Percentiles rank a stretch among this genome's conserved stretches.
phyloP scores from a whole-genome alignment of 148 eudicot species.

The Pouteria glomerata region DNA sequence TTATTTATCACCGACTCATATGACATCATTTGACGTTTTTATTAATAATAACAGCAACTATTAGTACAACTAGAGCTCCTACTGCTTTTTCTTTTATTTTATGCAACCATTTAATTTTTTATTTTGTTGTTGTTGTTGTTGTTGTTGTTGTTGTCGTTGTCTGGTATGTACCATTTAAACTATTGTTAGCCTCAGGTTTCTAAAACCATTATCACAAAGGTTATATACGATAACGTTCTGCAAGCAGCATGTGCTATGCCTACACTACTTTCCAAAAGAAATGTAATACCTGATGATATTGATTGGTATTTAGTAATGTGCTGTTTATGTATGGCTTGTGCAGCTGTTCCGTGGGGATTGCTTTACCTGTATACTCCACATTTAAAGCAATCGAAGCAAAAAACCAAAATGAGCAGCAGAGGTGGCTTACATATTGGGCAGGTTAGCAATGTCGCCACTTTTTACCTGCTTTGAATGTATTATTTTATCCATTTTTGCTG shows the following conservation, averaged over 20 bases:
- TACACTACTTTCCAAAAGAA: neutral
- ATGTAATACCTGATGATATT: neutral
- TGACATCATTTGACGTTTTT: neutral
- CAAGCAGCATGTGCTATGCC: neutral
- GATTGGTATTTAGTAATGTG: neutral
- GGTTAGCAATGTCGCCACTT: slow-evolving; percentile 43
- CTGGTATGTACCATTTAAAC: too few relatives aligned
- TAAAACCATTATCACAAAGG: neutral
- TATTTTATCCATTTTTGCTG: neutral
- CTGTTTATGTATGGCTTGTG: slow-evolving; percentile 3
- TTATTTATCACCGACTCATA: neutral
- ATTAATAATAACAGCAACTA: neutral
- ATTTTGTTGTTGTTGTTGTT: too few relatives aligned
- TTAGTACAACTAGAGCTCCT: neutral
- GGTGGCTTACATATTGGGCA: slow-evolving; percentile 92
- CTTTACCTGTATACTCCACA: slow-evolving; percentile 76
- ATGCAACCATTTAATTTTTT: too few relatives aligned
- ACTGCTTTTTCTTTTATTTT: neutral
- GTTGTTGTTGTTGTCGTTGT: too few relatives aligned
- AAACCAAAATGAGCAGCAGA: slow-evolving; percentile 72
- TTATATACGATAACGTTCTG: neutral
- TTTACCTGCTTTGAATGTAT: neutral
- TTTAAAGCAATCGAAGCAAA: slow-evolving; percentile 81
- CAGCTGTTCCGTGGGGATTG: slow-evolving; percentile 68
- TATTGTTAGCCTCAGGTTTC: neutral